Base-by-base conservation (phyloP, 1,284 basidiomycete genomes). In the Entoloma clypeatum region DNA sequence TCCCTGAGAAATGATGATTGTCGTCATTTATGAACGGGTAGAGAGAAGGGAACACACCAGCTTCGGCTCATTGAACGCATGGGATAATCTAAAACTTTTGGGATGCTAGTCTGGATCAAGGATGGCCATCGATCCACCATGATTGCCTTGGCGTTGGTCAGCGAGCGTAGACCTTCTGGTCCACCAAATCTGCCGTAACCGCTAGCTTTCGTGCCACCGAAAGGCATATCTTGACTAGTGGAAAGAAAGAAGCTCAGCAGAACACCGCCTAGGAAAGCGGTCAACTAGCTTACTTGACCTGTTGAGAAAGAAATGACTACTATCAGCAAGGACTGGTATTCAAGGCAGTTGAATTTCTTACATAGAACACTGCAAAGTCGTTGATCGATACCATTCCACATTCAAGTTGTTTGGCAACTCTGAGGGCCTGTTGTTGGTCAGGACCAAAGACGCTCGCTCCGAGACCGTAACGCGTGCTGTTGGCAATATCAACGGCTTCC, bases 361-460 rank as follows among this genome's bases (percentile, higher is more conserved):
- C 84, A 61, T 97, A 98, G 67, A 87, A 93, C 3, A 93, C 87
- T 16, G 83, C 93, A 62, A 89, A 96, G 64, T 95, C 92, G 56
- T 98, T 98, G 55, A 97, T 75, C 25, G 93, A 86, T 7, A 98
- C 93, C 95, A 99, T 98, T 27, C 95, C 95, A 51, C 91, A 93
- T 44, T 94, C 77, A 34, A 98, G 65, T 36, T 71, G 65, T 43
- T 80, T 77, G 11, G 92, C 92, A 8, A 98, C 84, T 39, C 81
- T 70, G 39, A 86, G 53, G 57, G 91, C 93, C 32, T 86, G 68
- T 21, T 73, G 71, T 56, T 86, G 79, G 55, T 86, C 77, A 8
- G 81, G 81, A 7, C 94, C 94, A 59, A 94, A 98, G n/a, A 99
- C 90, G 43, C 89, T 89, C 1, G 92, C 91, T 31, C 94, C 95